Conservation (phyloP, 257 asterid genomes). For the Anisodus acutangulus region DNA sequence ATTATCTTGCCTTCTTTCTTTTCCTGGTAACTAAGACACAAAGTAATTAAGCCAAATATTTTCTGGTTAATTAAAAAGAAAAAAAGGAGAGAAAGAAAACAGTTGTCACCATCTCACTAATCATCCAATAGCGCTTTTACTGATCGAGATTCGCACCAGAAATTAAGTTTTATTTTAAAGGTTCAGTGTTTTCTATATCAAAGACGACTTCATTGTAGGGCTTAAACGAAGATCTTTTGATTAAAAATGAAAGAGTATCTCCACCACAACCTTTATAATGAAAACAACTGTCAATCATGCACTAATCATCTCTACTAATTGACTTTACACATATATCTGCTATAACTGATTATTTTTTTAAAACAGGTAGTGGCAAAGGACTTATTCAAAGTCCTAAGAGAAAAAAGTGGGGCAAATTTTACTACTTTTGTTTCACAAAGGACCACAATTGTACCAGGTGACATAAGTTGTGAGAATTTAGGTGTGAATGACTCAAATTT, state of each 20-base stretch:
- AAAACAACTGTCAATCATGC: not conserved
- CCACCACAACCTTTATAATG: not conserved
- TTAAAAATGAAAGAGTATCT: not conserved
- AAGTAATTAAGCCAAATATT: no score
- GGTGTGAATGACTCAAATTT: slow-evolving; percentile 61
- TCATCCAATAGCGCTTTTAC: no score
- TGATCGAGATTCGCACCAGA: no score
- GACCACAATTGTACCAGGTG: slow-evolving; percentile 70
- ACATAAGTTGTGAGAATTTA: slow-evolving; percentile 69
- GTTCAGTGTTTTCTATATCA: no score
- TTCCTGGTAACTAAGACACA: no score
- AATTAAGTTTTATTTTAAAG: no score
- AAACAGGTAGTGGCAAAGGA: slow-evolving; percentile 51
- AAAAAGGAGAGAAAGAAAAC: no score
- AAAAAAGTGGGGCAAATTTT: slow-evolving; percentile 52
- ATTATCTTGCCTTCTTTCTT: no score
- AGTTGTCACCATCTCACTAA: no score
- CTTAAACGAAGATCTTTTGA: not conserved
- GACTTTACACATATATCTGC: not conserved
- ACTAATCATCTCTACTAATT: not conserved
- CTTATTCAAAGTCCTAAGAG: slow-evolving; percentile 72
- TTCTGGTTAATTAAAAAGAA: not conserved
- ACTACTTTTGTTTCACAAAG: slow-evolving; percentile 50
- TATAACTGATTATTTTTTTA: not conserved
- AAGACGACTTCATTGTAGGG: not conserved